Evolutionary conservation across 257 asterid species (phyloP), one percentile per base, ranked within the genome.

Genomic region (Jaltomata sinuosa): DNA sequence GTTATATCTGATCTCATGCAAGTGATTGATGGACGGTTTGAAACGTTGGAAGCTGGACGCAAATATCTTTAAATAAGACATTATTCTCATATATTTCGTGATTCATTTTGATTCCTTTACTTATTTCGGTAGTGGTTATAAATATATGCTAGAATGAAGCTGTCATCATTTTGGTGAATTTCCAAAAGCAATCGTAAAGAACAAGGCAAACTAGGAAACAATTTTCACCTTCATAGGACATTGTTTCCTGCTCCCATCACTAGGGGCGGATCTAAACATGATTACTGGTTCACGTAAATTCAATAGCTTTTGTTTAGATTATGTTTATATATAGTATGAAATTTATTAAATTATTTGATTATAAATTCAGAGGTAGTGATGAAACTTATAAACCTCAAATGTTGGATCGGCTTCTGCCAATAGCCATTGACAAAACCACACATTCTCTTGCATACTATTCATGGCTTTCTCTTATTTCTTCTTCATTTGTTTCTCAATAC

Each of bases 381-480:
- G n/a, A n/a, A n/a, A 1, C 42, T 38, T 38, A 38, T 27, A 62
- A 62, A 61, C 38, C 29, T 61, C 19, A 61, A 62, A 62, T 62
- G 21, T 27, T 0, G 11, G 10, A 62, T 62, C 9, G 6, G 42
- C 42, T 38, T 38, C 42, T 38, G 42, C 5, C 21, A 22, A 38
- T 38, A 59, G 32, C 67, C 0, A 59, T 22, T 59, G 21, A 64
- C 25, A 65, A 32, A 65, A 65, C 47, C 9, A 32, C 45, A 65
- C 12, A 7, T 14, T 64, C 40, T 64, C 38, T 29, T 64, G n/a
- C 40, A 16, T 65, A 0, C 38, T 21, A n/a, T 71, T 40, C 87
- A 87, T 88, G 88, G 85, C 85, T n/a, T 2, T 53, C 38, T 62
- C 84, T 82, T 82, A 53, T 65, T 57, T 59, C 59, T 84, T 81